Evolutionary conservation across 805 yeast genomes (phyloP).

Genomic region (Monosporozyma solicola): DNA sequence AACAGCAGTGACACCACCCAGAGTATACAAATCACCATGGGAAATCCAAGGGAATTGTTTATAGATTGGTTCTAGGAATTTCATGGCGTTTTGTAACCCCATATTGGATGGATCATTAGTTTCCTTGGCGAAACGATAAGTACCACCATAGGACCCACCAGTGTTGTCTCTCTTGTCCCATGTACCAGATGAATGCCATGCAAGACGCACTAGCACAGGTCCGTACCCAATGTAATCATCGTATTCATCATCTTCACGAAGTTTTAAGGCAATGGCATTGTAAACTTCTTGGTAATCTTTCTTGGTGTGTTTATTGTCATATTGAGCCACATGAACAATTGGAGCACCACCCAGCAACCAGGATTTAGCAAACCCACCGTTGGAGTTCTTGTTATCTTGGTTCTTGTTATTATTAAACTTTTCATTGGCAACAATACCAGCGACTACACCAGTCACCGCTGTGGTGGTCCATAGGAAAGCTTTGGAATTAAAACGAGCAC

Average conservation of each 20-base stretch:
- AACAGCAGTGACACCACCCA: conserved; percentile 70
- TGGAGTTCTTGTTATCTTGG: conserved; percentile 8
- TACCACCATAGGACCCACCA: conserved; percentile 69
- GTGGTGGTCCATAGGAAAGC: conserved; percentile 17
- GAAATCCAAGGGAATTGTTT: conserved; percentile 60
- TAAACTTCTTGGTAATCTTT: conserved; percentile 59
- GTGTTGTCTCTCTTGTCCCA: conserved; percentile 48
- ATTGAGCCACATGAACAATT: conserved; percentile 29
- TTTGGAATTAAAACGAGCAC: not conserved
- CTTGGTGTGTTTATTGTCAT: conserved; percentile 21
- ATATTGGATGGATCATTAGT: conserved; percentile 49
- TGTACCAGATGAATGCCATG: conserved; percentile 88
- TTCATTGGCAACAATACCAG: conserved; percentile 11
- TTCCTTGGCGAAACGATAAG: conserved; percentile 48
- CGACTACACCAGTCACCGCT: conserved; percentile 26
- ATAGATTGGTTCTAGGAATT: conserved; percentile 45
- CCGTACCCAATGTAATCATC: conserved; percentile 66
- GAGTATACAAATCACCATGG: conserved; percentile 71
- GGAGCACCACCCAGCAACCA: conserved; percentile 30
- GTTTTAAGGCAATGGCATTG: conserved; percentile 59
- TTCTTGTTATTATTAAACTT: conserved; percentile 14
- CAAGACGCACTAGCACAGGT: conserved; percentile 68
- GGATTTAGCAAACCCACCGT: not conserved
- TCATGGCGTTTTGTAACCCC: conserved; percentile 52
- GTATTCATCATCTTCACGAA: conserved; percentile 47